Evolutionary conservation across 805 yeast species (phyloP).

Genomic region (Ogataea paraovalis): DNA sequence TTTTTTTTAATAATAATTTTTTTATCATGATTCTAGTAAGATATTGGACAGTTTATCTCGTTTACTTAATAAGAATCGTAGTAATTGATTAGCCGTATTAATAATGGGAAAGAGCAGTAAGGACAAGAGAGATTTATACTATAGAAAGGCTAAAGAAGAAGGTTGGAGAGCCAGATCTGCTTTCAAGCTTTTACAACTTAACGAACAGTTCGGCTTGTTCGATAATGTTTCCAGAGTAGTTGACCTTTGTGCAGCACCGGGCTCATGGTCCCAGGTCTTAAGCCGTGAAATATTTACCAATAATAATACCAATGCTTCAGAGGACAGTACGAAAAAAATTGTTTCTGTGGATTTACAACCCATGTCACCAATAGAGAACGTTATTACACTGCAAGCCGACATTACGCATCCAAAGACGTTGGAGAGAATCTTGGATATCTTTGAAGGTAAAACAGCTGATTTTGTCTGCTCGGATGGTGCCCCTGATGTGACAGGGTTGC

Average conservation of each 20-base stretch:
- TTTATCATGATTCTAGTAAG: not conserved
- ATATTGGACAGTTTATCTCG: not conserved
- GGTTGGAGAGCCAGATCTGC: slow-evolving; percentile 99
- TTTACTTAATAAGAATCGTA: too few relatives aligned
- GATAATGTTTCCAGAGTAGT: slow-evolving; percentile 78
- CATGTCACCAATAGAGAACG: slow-evolving; percentile 93
- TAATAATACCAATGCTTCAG: slow-evolving; percentile 22
- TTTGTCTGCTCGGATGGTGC: slow-evolving; percentile 98
- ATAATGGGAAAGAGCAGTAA: slow-evolving; percentile 91
- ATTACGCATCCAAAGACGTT: slow-evolving; percentile 94
- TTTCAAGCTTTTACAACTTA: slow-evolving; percentile 83
- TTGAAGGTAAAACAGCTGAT: slow-evolving; percentile 92
- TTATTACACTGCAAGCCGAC: slow-evolving; percentile 89
- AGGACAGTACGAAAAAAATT: slow-evolving; percentile 40
- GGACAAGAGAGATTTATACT: slow-evolving; percentile 89
- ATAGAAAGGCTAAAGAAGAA: slow-evolving; percentile 92
- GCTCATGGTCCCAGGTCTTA: slow-evolving; percentile 96
- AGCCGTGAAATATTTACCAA: slow-evolving; percentile 56
- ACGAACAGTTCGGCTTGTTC: slow-evolving; percentile 84
- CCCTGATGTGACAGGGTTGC: slow-evolving; percentile 97
- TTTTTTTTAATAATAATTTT: not conserved
- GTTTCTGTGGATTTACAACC: slow-evolving; percentile 97
- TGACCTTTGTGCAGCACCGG: slow-evolving; percentile 97
- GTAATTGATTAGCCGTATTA: too few relatives aligned
- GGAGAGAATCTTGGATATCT: slow-evolving; percentile 65